Evolutionary conservation across 768 basidiomycete genomes (phyloP).

Genomic region (Obba rivulosa): DNA sequence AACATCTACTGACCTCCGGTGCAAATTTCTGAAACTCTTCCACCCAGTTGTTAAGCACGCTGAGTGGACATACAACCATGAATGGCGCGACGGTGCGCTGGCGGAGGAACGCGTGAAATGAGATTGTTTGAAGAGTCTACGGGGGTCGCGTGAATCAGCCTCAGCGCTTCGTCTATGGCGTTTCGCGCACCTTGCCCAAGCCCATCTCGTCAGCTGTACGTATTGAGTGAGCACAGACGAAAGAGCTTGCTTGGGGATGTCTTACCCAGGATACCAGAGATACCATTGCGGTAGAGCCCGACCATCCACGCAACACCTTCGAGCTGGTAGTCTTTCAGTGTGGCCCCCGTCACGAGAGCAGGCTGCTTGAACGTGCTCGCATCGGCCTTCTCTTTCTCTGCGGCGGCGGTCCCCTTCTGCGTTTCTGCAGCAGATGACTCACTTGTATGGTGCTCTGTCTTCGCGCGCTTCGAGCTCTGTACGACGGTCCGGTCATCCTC

Average conservation of each 20-base stretch:
- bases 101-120: conserved; percentile 87
- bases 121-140: conserved; percentile 92
- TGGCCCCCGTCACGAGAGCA: conserved; percentile 75
- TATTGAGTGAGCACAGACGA: too few relatives aligned
- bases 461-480: conserved; percentile 19
- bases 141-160: conserved; percentile 1
- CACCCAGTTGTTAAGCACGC: conserved; percentile 89
- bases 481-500: conserved; percentile 12
- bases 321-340: conserved; percentile 84
- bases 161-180: neutral
- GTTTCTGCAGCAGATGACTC: neutral
- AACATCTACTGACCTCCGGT: conserved; percentile 48
- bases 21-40: conserved; percentile 84
- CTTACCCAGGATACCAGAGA: conserved; percentile 73
- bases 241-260: neutral
- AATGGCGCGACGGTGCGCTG: conserved; percentile 71
- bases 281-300: conserved; percentile 77
- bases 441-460: conserved; percentile 2
- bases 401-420: neutral
- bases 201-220: conserved; percentile 90
- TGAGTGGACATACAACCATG: conserved; percentile 88
- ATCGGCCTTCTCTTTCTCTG: neutral
- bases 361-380: conserved; percentile 58
- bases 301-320: conserved; percentile 97
- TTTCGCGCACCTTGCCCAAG: conserved; percentile 61